A percentile compares a stretch with the other conserved stretches of the same genome.
These are phyloP conservation scores for Spathaspora boniae DNA, from an alignment of 805 yeast species.

Conservation along the genomic window DNA sequence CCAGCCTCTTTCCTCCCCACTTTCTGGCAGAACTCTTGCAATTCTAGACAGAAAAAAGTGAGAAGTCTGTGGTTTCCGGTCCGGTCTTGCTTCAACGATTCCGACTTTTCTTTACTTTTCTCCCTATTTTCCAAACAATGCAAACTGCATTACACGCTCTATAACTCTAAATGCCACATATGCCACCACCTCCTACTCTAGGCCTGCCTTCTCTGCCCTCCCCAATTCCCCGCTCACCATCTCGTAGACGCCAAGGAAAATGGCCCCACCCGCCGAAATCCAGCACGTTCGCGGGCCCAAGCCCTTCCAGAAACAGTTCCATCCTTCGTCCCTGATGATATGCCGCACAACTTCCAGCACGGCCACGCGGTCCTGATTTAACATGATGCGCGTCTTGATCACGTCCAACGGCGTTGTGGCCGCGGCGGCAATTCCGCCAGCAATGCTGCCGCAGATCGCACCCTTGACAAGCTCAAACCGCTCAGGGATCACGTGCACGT, in stretches of 20 bases:
- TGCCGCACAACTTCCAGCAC: conserved; percentile 45
- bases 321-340: conserved; percentile 72
- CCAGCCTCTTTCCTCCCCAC: no score
- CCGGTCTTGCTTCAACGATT: no score
- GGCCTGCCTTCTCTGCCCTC: conserved; percentile 21
- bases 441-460: conserved; percentile 77
- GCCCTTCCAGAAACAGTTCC: conserved; percentile 70
- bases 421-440: conserved; percentile 83
- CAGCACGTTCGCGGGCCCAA: conserved; percentile 95
- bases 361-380: conserved; percentile 49
- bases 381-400: conserved; percentile 82
- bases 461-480: conserved; percentile 67
- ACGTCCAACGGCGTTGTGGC: conserved; percentile 78
- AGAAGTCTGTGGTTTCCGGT: no score
- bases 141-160: no score
- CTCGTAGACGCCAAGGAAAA: conserved; percentile 93
- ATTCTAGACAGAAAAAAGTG: no score
- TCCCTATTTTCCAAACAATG: no score
- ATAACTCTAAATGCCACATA: not conserved
- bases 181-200: conserved; percentile 1
- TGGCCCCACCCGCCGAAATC: conserved; percentile 98
- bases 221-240: conserved; percentile 31
- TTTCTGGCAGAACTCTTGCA: no score
- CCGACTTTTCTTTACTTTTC: no score
- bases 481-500: conserved; percentile 20